A percentile compares a stretch with the other conserved stretches of the same genome.
Evolutionary conservation across 495 filamentous ascomycete genomes (phyloP).

Genomic region (Tricharina praecox): DNA sequence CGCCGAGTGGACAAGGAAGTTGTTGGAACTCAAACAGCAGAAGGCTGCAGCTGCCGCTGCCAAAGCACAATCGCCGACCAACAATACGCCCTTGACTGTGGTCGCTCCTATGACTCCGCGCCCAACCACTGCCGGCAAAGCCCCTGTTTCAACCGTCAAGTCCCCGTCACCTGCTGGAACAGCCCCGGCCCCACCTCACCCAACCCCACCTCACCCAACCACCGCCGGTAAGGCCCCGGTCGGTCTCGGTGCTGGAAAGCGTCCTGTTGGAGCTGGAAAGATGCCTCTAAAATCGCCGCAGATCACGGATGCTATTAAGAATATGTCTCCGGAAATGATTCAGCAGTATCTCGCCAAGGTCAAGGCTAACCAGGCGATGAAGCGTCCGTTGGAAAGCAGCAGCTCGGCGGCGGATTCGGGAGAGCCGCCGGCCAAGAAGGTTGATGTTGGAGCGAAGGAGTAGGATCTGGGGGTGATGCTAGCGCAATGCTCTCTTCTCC

Average conservation of each 20-base stretch:
- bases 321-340: neutral
- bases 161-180: neutral
- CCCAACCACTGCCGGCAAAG: neutral
- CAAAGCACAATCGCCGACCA: neutral
- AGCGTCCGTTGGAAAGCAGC: neutral
- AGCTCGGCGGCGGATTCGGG: neutral
- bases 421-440: neutral
- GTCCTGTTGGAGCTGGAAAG: constrained; percentile 1
- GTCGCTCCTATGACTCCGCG: no score
- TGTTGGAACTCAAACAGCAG: constrained; percentile 1
- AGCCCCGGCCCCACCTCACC: neutral
- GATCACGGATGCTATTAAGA: neutral
- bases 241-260: neutral
- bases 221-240: neutral
- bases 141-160: neutral
- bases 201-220: neutral
- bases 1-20: neutral
- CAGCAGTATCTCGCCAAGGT: neutral
- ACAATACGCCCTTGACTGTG: no score
- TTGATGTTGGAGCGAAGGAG: constrained; percentile 1
- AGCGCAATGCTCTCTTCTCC: no score
- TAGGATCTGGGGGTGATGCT: no score
- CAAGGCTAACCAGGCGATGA: neutral
- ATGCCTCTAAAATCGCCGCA: neutral
- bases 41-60: neutral